phyloP scores from a whole-genome alignment of 345 rosid genomes.

The Citrus cavaleriei region DNA sequence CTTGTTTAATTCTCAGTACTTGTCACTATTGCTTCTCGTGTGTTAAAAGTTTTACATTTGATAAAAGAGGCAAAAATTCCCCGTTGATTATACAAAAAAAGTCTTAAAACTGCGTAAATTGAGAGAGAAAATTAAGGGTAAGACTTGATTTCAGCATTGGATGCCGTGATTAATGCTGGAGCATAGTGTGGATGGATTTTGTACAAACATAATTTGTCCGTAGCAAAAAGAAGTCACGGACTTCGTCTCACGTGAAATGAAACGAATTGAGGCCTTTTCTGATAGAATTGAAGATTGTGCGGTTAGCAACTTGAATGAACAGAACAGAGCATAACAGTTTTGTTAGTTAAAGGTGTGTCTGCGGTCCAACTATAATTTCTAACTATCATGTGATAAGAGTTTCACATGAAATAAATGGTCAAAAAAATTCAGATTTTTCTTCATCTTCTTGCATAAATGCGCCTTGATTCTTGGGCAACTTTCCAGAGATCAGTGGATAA shows the following conservation, averaged over 20 bases:
- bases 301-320: slow-evolving; percentile 7
- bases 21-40: slow-evolving; percentile 4
- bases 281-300: not conserved
- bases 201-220: slow-evolving; percentile 17
- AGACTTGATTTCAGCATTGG: slow-evolving; percentile 19
- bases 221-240: slow-evolving; percentile 33
- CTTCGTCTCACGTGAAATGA: slow-evolving; percentile 21
- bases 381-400: slow-evolving; percentile 14
- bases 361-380: slow-evolving; percentile 14
- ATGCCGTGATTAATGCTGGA: slow-evolving; percentile 35
- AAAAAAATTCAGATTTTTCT: not conserved
- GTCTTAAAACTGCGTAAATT: slow-evolving; percentile 19
- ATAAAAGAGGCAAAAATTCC: not conserved
- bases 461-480: slow-evolving; percentile 21
- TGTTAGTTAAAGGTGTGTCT: not conserved
- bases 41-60: not conserved
- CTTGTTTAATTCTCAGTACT: not conserved
- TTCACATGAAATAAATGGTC: slow-evolving; percentile 1
- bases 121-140: slow-evolving; percentile 6
- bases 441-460: not conserved
- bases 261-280: not conserved
- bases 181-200: slow-evolving; percentile 5
- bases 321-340: not conserved
- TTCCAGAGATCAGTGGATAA: not conserved
- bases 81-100: slow-evolving; percentile 1